phyloP scores from a whole-genome alignment of 768 basidiomycete genomes.

The Rhizopogon roseolus region DNA sequence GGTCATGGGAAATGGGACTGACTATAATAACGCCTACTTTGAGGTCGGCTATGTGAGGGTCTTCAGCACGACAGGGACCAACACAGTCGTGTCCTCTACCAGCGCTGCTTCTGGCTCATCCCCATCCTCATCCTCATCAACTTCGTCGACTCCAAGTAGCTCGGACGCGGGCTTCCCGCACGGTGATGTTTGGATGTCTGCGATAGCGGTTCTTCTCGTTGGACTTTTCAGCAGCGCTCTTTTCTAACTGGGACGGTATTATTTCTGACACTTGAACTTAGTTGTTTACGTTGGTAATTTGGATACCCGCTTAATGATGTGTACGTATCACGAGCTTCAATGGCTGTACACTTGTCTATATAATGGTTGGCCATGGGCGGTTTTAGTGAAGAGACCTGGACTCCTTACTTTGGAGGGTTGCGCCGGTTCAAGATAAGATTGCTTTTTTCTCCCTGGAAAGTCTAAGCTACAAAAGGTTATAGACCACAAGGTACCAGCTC shows the following conservation, averaged over 20 bases:
- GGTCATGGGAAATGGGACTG: slow-evolving; percentile 57
- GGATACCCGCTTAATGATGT: too few relatives aligned
- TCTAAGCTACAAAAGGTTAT: too few relatives aligned
- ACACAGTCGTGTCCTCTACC: slow-evolving; percentile 19
- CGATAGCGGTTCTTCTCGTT: slow-evolving; percentile 6
- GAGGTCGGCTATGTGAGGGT: slow-evolving; percentile 61
- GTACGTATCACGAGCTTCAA: too few relatives aligned
- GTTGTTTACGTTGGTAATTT: not conserved
- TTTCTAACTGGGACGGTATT: not conserved
- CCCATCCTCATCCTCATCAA: slow-evolving; percentile 6
- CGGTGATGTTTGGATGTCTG: slow-evolving; percentile 4
- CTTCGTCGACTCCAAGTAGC: slow-evolving; percentile 4
- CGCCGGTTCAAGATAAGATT: too few relatives aligned
- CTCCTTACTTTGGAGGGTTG: too few relatives aligned
- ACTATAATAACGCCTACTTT: slow-evolving; percentile 66
- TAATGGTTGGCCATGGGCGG: too few relatives aligned
- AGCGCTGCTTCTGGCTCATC: slow-evolving; percentile 9
- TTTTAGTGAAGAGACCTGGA: too few relatives aligned
- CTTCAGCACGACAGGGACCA: slow-evolving; percentile 32
- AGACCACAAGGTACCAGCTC: too few relatives aligned
- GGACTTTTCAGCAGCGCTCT: slow-evolving; percentile 2
- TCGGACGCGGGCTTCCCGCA: slow-evolving; percentile 2
- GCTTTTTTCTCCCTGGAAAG: too few relatives aligned
- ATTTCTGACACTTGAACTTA: not conserved
- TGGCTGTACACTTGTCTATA: too few relatives aligned